Base-by-base conservation (phyloP, 371 early-diverging fungal species). In the Smittium culicis region DNA sequence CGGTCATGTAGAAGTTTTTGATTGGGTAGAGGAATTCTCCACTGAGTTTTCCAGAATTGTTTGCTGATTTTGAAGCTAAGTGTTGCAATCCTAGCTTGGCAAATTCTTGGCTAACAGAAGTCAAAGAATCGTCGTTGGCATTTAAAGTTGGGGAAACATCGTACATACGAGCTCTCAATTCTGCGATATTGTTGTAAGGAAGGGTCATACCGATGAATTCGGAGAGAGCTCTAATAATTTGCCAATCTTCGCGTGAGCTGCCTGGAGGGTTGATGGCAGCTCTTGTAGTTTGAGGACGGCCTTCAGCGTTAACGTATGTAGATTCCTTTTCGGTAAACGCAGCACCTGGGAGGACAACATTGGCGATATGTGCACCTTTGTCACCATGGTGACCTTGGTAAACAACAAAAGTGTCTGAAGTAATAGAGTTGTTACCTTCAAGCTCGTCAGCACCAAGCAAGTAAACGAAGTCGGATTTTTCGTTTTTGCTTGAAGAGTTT, bases 381-480 rank as follows among this genome's bases (percentile, higher is more conserved):
- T 97, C 97, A 77, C 97, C 97, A 76, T 97, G 97, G 80, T 96
- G 96, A 34, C 97, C 97, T 79, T 96, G 96, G 81, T 97, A 97
- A 64, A 97, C 92, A 29, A 97, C 96, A 77, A 97, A 97, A 29
- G 95, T 92, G 74, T 89, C 86, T 77, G 84, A 82, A 70, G 94
- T 90, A 34, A 95, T 82, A 45, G 45, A 45, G 71, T 88, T 89
- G 33, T 77, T 69, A 31, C 86, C 75, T 25, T 73, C 65, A 69
- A 94, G 74, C 64, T 94, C 91, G 75, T 96, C 97, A 61, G 97
- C 95, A 66, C 88, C 87, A 70, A 96, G 85, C 64, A 96, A 84
- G 81, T 95, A 96, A 28, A 96, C 75, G 70, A 96, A 89, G 72
- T 88, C 83, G 35, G 80, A 67, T 2, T 78, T 71, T 14, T 76